Percentiles rank a stretch among this genome's conserved stretches.
Conservation (phyloP, 192 early-diverging fungal species). For the Funneliformis geosporum region DNA sequence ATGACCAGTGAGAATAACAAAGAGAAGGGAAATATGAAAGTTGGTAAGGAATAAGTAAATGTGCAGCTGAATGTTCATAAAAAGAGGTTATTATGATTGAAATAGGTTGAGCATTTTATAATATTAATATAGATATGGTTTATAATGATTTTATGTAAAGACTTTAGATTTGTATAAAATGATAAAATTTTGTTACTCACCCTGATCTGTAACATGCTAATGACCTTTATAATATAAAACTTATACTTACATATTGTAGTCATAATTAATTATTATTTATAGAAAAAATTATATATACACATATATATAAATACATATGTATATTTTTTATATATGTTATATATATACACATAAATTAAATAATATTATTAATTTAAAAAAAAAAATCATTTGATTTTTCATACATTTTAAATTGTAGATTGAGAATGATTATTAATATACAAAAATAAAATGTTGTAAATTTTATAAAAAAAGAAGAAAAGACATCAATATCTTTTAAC, state of each 20-base stretch:
- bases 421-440: background rate
- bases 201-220: no score
- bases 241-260: background rate
- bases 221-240: background rate
- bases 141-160: no score
- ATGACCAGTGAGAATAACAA: slow-evolving; percentile 60
- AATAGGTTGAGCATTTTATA: background rate
- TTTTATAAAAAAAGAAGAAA: background rate
- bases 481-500: background rate
- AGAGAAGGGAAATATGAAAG: slow-evolving; percentile 43
- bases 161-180: no score
- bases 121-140: background rate
- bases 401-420: background rate
- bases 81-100: no score
- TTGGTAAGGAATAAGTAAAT: background rate
- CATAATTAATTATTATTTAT: background rate
- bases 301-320: no score
- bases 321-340: no score
- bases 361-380: no score
- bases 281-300: no score
- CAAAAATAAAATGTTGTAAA: background rate
- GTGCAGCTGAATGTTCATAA: background rate
- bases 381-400: no score
- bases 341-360: no score
- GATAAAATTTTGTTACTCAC: no score